A percentile compares a stretch with the other conserved stretches of the same genome.
phyloP scores from a whole-genome alignment of 495 filamentous ascomycete species.

The Lichina pygmaea region DNA sequence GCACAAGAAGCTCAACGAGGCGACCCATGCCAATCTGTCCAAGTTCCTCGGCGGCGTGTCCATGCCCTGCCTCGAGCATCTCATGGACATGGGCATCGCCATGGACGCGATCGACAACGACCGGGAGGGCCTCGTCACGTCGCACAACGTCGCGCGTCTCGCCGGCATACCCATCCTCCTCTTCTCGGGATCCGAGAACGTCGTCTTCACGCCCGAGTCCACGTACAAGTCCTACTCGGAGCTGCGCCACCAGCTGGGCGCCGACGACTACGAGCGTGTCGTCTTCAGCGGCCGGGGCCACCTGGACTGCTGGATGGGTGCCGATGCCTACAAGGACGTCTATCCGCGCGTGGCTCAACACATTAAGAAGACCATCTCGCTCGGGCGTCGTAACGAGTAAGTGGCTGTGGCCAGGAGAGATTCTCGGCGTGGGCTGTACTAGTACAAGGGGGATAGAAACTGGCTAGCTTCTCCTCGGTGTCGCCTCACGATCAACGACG shows the following conservation, averaged over 20 bases:
- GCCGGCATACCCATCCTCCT: conserved; percentile 28
- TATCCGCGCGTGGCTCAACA: conserved; percentile 22
- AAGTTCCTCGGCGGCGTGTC: not conserved
- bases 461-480: no score
- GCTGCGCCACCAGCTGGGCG: conserved; percentile 25
- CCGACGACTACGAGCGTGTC: conserved; percentile 19
- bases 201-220: conserved; percentile 27
- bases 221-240: conserved; percentile 29
- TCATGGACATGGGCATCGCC: not conserved
- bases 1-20: not conserved
- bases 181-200: conserved; percentile 30
- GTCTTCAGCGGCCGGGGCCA: conserved; percentile 38
- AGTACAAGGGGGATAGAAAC: no score
- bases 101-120: no score
- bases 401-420: no score
- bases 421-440: no score
- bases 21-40: not conserved
- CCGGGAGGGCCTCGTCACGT: conserved; percentile 11
- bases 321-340: conserved; percentile 31
- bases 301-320: conserved; percentile 39
- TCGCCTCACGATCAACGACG: no score
- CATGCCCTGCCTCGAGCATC: not conserved
- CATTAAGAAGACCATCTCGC: no score
- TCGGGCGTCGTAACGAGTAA: no score
- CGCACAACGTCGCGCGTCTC: conserved; percentile 27